phyloP scores from a whole-genome alignment of 805 yeast species.

The Metschnikowia dekortorum region DNA sequence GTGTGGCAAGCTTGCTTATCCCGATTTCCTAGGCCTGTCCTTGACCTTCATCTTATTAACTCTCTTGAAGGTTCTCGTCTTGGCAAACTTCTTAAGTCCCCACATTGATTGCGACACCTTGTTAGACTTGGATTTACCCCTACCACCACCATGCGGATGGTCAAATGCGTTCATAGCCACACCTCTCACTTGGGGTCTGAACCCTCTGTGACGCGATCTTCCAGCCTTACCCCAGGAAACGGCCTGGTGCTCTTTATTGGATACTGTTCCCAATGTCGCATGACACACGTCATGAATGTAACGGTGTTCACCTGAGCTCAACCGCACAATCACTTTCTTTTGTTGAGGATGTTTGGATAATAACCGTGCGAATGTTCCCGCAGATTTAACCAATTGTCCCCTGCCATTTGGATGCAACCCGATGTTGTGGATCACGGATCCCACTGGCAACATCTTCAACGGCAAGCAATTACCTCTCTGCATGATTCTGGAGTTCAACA shows the following conservation, averaged over 20 bases:
- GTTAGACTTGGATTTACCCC: slow-evolving; percentile 98
- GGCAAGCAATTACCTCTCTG: slow-evolving; percentile 96
- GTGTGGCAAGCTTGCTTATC: not conserved
- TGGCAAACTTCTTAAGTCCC: slow-evolving; percentile 94
- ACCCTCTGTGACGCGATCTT: slow-evolving; percentile 85
- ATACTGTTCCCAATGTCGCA: slow-evolving; percentile 90
- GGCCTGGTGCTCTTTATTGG: slow-evolving; percentile 89
- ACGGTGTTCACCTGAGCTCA: slow-evolving; percentile 92
- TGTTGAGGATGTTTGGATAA: slow-evolving; percentile 71
- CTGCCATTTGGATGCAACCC: slow-evolving; percentile 70
- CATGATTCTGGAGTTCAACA: slow-evolving; percentile 78
- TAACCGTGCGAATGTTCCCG: slow-evolving; percentile 90
- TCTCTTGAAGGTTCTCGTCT: slow-evolving; percentile 88
- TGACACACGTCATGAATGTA: slow-evolving; percentile 80
- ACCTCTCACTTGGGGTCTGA: slow-evolving; percentile 95
- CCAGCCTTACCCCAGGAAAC: slow-evolving; percentile 95
- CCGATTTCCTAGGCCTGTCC: slow-evolving; percentile 71
- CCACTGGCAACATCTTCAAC: slow-evolving; percentile 87
- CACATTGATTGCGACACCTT: slow-evolving; percentile 92
- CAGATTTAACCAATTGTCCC: slow-evolving; percentile 87
- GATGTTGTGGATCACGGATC: slow-evolving; percentile 82
- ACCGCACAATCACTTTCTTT: slow-evolving; percentile 68
- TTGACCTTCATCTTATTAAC: slow-evolving; percentile 79
- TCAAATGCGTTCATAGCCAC: slow-evolving; percentile 96
- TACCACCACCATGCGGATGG: slow-evolving; percentile 99